phyloP scores from a whole-genome alignment of 2,329 filamentous ascomycete species.

The Fusarium illudens region DNA sequence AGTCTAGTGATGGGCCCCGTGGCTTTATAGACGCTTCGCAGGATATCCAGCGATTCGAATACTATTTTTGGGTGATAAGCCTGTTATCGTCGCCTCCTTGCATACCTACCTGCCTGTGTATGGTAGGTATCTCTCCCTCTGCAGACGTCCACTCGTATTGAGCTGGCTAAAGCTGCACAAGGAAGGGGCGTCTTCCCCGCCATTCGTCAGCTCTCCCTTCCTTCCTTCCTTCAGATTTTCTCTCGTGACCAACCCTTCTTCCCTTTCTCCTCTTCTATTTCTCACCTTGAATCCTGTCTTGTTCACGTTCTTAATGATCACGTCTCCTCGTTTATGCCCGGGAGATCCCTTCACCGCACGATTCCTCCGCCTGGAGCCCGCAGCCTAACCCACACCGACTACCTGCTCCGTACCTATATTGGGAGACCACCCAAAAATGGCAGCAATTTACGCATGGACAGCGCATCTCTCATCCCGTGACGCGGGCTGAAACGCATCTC shows the following conservation, averaged over 20 bases:
- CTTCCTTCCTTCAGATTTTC: background rate
- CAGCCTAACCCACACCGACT: background rate
- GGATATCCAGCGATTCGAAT: background rate
- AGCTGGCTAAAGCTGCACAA: background rate
- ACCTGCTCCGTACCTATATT: constrained; percentile 1
- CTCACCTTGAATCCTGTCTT: background rate
- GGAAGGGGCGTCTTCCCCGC: constrained; percentile 23
- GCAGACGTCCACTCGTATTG: constrained; percentile 1
- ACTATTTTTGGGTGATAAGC: background rate
- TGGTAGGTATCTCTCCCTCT: background rate
- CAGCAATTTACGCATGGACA: constrained; percentile 13
- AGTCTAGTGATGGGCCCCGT: background rate
- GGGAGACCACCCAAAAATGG: constrained; percentile 11
- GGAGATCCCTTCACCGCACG: background rate
- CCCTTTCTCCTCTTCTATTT: background rate
- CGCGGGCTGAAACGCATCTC: constrained; percentile 24
- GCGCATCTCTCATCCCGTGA: constrained; percentile 7
- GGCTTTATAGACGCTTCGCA: background rate
- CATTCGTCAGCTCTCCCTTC: constrained; percentile 11
- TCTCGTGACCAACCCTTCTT: background rate
- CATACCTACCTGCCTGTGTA: background rate
- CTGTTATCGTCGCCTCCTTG: background rate
- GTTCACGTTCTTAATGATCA: background rate
- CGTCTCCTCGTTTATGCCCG: background rate
- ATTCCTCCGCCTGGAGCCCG: background rate